Evolutionary conservation across 768 basidiomycete genomes (phyloP).

Genomic region (Rhizopogon sp.): DNA sequence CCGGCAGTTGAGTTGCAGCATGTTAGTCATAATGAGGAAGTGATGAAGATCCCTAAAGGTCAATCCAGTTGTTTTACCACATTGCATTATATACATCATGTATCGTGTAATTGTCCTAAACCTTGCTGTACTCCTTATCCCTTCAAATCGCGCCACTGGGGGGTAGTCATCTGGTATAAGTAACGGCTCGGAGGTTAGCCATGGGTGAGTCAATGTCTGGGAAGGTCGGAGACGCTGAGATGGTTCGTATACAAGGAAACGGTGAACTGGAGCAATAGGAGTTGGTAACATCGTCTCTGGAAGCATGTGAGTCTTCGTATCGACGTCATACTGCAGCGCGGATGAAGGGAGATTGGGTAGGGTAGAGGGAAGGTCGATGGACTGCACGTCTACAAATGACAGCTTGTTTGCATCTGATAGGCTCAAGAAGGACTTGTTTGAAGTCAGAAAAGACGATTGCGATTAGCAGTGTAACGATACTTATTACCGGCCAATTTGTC

Average conservation of each 20-base stretch:
- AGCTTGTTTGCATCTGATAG: conserved; percentile 66
- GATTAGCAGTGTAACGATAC: conserved; percentile 21
- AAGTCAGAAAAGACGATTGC: neutral
- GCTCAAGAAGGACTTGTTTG: conserved; percentile 43
- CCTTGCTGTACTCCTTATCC: neutral
- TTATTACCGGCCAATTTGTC: conserved; percentile 78
- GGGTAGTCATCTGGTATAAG: conserved; percentile 38
- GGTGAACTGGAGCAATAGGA: conserved; percentile 50
- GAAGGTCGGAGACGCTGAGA: conserved; percentile 40
- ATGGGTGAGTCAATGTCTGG: conserved; percentile 53
- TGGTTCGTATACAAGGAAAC: conserved; percentile 59
- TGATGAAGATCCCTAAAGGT: too few species aligned
- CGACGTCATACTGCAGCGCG: neutral
- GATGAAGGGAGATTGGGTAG: conserved; percentile 59
- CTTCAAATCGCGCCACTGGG: neutral
- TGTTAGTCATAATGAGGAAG: too few species aligned
- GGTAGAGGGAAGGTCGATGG: conserved; percentile 41
- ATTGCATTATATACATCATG: neutral
- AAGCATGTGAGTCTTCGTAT: conserved; percentile 11
- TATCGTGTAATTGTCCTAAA: neutral
- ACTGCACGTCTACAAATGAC: conserved; percentile 50
- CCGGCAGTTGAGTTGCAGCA: too few species aligned
- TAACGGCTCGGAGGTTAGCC: conserved; percentile 41
- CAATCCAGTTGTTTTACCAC: too few species aligned
- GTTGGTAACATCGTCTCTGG: conserved; percentile 7